These are phyloP conservation scores for Claviceps digitariae DNA, from an alignment of 2,329 filamentous ascomycete genomes.

Conservation along the genomic window DNA sequence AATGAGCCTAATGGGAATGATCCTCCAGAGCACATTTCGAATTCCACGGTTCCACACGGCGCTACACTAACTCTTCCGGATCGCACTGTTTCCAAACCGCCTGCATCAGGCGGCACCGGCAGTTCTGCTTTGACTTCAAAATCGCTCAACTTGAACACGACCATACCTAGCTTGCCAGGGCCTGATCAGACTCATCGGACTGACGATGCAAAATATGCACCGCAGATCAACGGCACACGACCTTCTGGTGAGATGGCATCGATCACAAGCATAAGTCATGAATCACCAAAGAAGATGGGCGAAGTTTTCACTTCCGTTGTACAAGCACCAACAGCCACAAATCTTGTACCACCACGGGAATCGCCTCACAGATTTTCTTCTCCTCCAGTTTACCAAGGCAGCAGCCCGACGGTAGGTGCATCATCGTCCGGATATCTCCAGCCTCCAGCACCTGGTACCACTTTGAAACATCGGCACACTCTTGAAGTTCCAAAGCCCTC, in stretches of 20 bases:
- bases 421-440: slow-evolving; percentile 39
- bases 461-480: slow-evolving; percentile 71
- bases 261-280: neutral
- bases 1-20: slow-evolving; percentile 21
- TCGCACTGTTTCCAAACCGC: slow-evolving; percentile 14
- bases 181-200: neutral
- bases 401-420: slow-evolving; percentile 22
- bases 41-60: slow-evolving; percentile 15
- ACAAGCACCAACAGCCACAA: slow-evolving; percentile 1
- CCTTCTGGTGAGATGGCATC: neutral
- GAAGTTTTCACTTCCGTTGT: neutral
- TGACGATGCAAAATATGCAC: neutral
- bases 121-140: neutral
- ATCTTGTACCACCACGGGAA: slow-evolving; percentile 3
- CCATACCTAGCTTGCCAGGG: neutral
- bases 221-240: neutral
- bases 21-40: slow-evolving; percentile 14
- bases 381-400: slow-evolving; percentile 40
- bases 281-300: neutral
- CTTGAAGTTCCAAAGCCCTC: slow-evolving; percentile 69
- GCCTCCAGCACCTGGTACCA: slow-evolving; percentile 29
- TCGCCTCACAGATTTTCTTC: slow-evolving; percentile 50
- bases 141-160: neutral
- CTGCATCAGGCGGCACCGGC: slow-evolving; percentile 11
- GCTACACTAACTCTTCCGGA: slow-evolving; percentile 15